A percentile compares a stretch with the other conserved stretches of the same genome.
phyloP scores from a whole-genome alignment of 2,329 filamentous ascomycete genomes.

The Graphiopsis chlorocephala region DNA sequence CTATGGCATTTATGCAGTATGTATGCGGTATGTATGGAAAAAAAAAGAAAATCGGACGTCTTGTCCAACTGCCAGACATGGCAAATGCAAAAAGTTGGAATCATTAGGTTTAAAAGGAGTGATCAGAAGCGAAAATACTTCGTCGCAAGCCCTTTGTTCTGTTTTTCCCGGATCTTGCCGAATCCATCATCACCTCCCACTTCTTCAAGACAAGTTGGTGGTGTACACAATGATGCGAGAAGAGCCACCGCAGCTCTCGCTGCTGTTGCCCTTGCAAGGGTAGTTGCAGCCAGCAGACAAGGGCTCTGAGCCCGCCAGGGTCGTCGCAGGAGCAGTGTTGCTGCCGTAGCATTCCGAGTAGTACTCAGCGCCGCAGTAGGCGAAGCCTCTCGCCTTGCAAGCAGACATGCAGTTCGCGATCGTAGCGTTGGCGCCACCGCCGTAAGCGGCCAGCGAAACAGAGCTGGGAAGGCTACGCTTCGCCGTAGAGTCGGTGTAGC shows the following conservation, averaged over 20 bases:
- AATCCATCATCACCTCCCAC: not conserved
- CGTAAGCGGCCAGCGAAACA: conserved; percentile 22
- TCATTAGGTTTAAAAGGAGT: not conserved
- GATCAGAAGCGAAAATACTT: not conserved
- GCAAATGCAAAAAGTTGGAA: not conserved
- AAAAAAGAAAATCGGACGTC: not conserved
- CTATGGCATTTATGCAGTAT: not conserved
- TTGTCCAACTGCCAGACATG: not conserved
- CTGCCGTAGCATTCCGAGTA: conserved; percentile 28
- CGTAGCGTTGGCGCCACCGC: conserved; percentile 26
- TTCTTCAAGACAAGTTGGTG: not conserved
- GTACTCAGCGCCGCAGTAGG: conserved; percentile 31
- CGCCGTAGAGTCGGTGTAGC: conserved; percentile 26
- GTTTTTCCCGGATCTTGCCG: not conserved
- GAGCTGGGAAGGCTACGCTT: conserved; percentile 21
- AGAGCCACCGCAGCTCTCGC: conserved; percentile 32
- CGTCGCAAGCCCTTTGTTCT: not conserved
- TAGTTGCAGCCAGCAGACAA: conserved; percentile 28
- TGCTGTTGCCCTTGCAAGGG: conserved; percentile 30
- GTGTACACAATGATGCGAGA: conserved; percentile 28
- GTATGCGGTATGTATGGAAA: not conserved
- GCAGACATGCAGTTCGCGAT: conserved; percentile 30
- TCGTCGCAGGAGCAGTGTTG: conserved; percentile 18
- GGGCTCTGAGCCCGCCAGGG: conserved; percentile 20
- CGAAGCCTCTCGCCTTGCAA: conserved; percentile 24